Percentiles rank a stretch among this genome's conserved stretches.
Conservation (phyloP, 306 rosid species). For the Castanea crenata region DNA sequence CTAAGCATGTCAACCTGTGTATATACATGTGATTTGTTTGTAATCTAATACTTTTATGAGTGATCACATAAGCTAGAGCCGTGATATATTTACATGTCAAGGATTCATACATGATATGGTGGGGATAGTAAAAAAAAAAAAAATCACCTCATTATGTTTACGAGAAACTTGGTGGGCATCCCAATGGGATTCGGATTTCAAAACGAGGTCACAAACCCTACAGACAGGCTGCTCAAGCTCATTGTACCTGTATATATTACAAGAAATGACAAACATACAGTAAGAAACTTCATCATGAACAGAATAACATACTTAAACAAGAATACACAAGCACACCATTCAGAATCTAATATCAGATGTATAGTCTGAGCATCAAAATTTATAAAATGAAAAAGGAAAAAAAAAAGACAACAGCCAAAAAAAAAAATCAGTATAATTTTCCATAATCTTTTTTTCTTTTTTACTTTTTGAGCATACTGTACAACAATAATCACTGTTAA, state of each 20-base stretch:
- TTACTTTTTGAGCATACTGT: too few relatives aligned
- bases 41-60: neutral
- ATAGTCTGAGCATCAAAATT: too few relatives aligned
- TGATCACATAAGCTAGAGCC: neutral
- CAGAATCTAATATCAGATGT: too few relatives aligned
- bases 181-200: constrained; percentile 76
- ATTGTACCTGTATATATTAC: constrained; percentile 57
- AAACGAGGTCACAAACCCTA: constrained; percentile 67
- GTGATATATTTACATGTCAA: neutral
- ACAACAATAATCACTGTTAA: too few relatives aligned
- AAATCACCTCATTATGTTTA: constrained; percentile 80
- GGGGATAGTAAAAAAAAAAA: neutral
- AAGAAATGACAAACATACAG: neutral
- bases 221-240: constrained; percentile 83
- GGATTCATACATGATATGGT: neutral
- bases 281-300: constrained; percentile 18
- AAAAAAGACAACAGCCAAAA: neutral
- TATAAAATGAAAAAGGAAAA: too few relatives aligned
- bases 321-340: too few relatives aligned
- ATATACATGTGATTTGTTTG: neutral
- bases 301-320: neutral
- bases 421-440: neutral
- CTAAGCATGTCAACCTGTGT: neutral
- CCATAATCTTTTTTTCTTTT: neutral
- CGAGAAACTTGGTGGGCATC: constrained; percentile 87